Evolutionary conservation across 164 flowering plant species (phyloP).

Genomic region (Magnolia sinica): DNA sequence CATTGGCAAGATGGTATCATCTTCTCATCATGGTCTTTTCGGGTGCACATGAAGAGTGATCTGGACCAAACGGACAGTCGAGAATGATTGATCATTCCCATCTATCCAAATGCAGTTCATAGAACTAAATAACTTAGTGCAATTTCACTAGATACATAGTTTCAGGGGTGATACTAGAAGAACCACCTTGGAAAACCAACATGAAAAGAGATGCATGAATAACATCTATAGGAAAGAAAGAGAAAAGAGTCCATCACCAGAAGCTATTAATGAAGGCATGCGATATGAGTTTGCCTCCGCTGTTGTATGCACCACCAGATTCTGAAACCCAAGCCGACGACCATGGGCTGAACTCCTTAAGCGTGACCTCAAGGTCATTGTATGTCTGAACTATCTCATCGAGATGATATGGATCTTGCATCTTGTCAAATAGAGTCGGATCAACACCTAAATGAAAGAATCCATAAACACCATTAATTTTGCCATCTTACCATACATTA

Average conservation of each 20-base stretch:
- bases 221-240: background rate
- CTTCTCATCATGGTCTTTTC: too few relatives aligned
- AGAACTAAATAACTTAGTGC: too few relatives aligned
- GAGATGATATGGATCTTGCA: constrained; percentile 50
- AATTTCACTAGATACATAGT: too few relatives aligned
- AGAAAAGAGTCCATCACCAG: constrained; percentile 31
- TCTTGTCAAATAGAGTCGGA: constrained; percentile 33
- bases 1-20: too few relatives aligned
- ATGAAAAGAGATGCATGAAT: too few relatives aligned
- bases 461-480: background rate
- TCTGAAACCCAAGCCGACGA: constrained; percentile 74
- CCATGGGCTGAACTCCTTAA: constrained; percentile 41
- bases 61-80: too few relatives aligned
- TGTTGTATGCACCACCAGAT: constrained; percentile 71
- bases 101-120: too few relatives aligned
- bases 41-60: too few relatives aligned
- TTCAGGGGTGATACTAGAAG: too few relatives aligned
- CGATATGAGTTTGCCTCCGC: constrained; percentile 55
- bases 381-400: constrained; percentile 35
- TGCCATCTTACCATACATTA: too few relatives aligned
- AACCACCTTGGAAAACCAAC: too few relatives aligned
- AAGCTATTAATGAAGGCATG: constrained; percentile 54
- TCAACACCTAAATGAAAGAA: constrained; percentile 42
- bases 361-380: constrained; percentile 20
- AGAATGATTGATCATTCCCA: too few relatives aligned